Base-by-base conservation (phyloP, 306 rosid species). In the Dalbergia cochinchinensis region DNA sequence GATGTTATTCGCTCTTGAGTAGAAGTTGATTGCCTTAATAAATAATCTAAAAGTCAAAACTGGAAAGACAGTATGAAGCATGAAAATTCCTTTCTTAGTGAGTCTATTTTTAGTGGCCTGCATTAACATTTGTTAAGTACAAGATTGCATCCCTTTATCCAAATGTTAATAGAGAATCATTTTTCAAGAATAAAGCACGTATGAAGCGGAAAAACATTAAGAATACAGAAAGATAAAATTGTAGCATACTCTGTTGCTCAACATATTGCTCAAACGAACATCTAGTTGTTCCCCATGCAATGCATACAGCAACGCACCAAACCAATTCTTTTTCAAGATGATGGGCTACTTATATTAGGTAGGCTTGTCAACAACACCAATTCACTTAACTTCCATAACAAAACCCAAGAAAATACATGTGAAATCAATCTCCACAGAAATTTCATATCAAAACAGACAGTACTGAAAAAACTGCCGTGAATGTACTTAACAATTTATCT, bases 1-100 rank as follows among this genome's bases (percentile, higher is more conserved):
- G 80, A 93, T 87, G 86, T 60, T 87, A 83, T 95, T 88, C 45
- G 98, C 99, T 85, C 92, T 89, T 26, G 96, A 78, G 92, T 93
- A 95, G 85, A 78, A 89, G 76, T 61, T 75, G 82, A 95, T 91
- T 45, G 99, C 99, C 99, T 95, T 87, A 77, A 59, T n/a, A 19
- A 74, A 73, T 66, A 72, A 42, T 83, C 70, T 59, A 80, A 75
- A 76, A 47, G 60, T 78, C 63, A 82, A 73, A 42, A 86, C 42
- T 65, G 15, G 71, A 71, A 26, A 19, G 76, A 53, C 53, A 16
- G 58, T 4, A 71, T 41, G 20, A 31, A 66, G 82, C 74, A 76
- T 76, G 19, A 51, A 44, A 78, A 51, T 16, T 51, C 7, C 7
- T n/a, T 19, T 75, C 61, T 50, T 60, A 4, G 78, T n/a, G 26